Base-by-base conservation (phyloP, 1,284 basidiomycete species). In the Lignosus rhinocerotis region DNA sequence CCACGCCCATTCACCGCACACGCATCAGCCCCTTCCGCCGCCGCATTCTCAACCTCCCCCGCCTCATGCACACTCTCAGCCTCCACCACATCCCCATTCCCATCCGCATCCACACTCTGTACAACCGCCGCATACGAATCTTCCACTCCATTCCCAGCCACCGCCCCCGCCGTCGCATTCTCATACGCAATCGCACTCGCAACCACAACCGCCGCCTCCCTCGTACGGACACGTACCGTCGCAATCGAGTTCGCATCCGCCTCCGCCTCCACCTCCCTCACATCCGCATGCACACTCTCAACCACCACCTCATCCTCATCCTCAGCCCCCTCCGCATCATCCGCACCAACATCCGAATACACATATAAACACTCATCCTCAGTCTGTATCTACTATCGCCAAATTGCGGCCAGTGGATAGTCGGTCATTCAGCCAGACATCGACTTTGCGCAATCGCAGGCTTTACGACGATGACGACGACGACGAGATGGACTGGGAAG, bases 331-430 rank as follows among this genome's bases (percentile, higher is more conserved):
- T 36, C 33, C 56, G 16, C 56, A 56, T 30, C 43, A 48, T n/a
- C 46, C 47, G 6, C 56, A 51, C 31, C 42, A 48, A 34, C 53
- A 63, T 48, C 44, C 56, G 11, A 55, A 42, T 46, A 44, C 45
- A n/a, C 51, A 53, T 36, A 43, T 49, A 10, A 55, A 49, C 38
- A n/a, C 55, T 1, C 60, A 58, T 43, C 33, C 52, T 31, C 60
- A 60, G 38, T 45, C 64, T 8, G 59, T 58, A 12, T 61, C 66
- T 7, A 68, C 62, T 12, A 65, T 70, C 49, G 67, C 71, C 14
- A 67, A 69, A 10, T 60, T 74, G 30, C 59, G 71, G 16, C 71
- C 71, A 2, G 71, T 72, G 46, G 71, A 72, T 44, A 69, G 69
- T 33, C 65, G 66, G 45, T 72, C 71, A 9, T 72, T 72, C 62